These are phyloP conservation scores for Entomortierella lignicola DNA, from an alignment of 192 early-diverging fungal species.

Conservation along the genomic window DNA sequence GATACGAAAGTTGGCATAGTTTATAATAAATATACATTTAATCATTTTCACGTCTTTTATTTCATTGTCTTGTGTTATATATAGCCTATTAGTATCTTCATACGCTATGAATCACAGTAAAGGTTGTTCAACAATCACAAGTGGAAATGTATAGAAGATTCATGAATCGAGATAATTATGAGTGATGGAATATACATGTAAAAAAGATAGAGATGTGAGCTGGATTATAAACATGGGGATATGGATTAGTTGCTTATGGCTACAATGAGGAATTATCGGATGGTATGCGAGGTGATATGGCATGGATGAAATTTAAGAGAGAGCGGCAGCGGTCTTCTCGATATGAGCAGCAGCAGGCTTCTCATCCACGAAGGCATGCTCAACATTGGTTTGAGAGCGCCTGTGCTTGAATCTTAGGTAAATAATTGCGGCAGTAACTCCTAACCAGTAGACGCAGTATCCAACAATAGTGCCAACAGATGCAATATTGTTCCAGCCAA, in stretches of 20 bases:
- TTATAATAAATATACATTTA: conserved; percentile 3
- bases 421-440: conserved; percentile 62
- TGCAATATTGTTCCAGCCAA: conserved; percentile 84
- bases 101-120: conserved; percentile 12
- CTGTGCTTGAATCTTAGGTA: conserved; percentile 55
- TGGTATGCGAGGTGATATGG: not conserved
- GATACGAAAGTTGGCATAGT: conserved; percentile 68
- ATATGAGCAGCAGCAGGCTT: conserved; percentile 13
- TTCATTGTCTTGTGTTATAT: not conserved
- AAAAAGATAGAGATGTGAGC: not conserved
- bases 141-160: not conserved
- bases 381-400: conserved; percentile 17
- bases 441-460: conserved; percentile 87
- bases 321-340: conserved; percentile 23
- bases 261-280: not conserved
- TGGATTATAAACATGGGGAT: no score
- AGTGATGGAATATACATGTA: conserved; percentile 24
- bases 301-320: no score
- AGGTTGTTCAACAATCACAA: not conserved
- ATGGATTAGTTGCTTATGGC: not conserved
- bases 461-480: conserved; percentile 78
- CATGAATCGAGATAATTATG: conserved; percentile 14
- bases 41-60: not conserved
- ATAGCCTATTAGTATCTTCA: not conserved
- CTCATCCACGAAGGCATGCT: conserved; percentile 16